Conservation (phyloP, 1,139 yeast species). For the Magnusiomyces fungicola region DNA sequence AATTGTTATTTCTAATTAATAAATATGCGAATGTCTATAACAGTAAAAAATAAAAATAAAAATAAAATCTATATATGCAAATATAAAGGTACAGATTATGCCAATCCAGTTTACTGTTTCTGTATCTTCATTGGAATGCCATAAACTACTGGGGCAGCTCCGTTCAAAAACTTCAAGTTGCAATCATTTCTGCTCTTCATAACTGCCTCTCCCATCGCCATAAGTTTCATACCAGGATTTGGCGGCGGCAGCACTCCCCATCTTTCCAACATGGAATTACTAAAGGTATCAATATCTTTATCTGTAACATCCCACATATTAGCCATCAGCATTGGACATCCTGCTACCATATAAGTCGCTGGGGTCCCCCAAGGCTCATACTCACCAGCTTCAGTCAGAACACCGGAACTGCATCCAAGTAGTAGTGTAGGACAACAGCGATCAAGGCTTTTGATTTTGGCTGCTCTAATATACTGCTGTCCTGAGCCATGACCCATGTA, state of each 20-base stretch:
- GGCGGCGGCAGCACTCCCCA: slow-evolving; percentile 47
- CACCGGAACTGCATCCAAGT: slow-evolving; percentile 91
- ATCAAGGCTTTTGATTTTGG: slow-evolving; percentile 39
- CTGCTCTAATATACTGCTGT: slow-evolving; percentile 61
- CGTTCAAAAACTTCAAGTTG: slow-evolving; percentile 58
- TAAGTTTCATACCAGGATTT: slow-evolving; percentile 15
- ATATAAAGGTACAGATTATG: no score
- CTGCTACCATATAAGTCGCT: slow-evolving; percentile 67
- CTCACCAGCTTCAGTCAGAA: slow-evolving; percentile 49
- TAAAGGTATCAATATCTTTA: slow-evolving; percentile 82
- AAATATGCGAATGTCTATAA: neutral
- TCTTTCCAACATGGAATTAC: slow-evolving; percentile 47
- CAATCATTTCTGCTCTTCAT: slow-evolving; percentile 54
- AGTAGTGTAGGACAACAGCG: slow-evolving; percentile 62
- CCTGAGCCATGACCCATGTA: slow-evolving; percentile 97
- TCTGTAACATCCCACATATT: slow-evolving; percentile 97
- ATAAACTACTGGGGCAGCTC: slow-evolving; percentile 75
- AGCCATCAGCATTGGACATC: slow-evolving; percentile 75
- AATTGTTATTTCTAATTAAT: neutral
- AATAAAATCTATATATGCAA: no score
- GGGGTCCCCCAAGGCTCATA: slow-evolving; percentile 74
- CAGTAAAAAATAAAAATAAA: neutral
- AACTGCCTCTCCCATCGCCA: slow-evolving; percentile 46
- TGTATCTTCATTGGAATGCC: slow-evolving; percentile 53
- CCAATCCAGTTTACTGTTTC: no score